Base-by-base conservation (phyloP, 495 filamentous ascomycete genomes). In the Hyaloscypha variabilis region DNA sequence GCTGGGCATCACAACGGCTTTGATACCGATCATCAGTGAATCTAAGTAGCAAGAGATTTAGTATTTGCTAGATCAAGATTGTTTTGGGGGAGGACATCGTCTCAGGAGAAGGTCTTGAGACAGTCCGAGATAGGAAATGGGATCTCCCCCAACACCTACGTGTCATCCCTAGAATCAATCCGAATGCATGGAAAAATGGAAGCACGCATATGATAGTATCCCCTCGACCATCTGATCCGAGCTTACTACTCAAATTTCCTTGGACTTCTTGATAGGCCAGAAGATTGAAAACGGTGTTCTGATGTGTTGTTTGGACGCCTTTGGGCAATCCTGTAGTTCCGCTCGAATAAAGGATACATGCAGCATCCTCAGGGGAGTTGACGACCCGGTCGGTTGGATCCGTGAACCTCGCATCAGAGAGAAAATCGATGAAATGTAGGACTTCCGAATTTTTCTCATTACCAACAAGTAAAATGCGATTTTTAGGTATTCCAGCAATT, bases 301-400 rank as follows among this genome's bases (percentile, higher is more conserved):
- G 68, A 72, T 97, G 94, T 53, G 84, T 90, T 8, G 97, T 78
- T 84, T 90, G 90, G 17, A 97, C 94, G 21, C 94, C 94, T 77
- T 98, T 98, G 2, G 94, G 94, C 56, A 91, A 75, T 10, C 94
- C 94, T 0, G 94, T 98, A 0, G 94, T 98, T n/a, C 94, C 94
- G 29, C 88, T 92, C 25, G 85, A 90, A 77, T 96, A 98, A 68
- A 95, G 81, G 21, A 92, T 74, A 70, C 88, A 90, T 14, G 85
- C 84, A 14, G 87, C 51, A 63, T 90, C 89, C 75, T 24, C 83
- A 54, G 56, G 78, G 75, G 29, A 76, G 46, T 17, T 72, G 5
- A 26, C 24, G 8, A 51, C 31, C 2, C 56, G 57, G 24, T 11
- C 19, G n/a, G 34, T 21, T 1, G 19, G n/a, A 8, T 34, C 8